Evolutionary conservation across 2,329 filamentous ascomycete genomes (phyloP).

Genomic region (Pseudogymnoascus sp.): DNA sequence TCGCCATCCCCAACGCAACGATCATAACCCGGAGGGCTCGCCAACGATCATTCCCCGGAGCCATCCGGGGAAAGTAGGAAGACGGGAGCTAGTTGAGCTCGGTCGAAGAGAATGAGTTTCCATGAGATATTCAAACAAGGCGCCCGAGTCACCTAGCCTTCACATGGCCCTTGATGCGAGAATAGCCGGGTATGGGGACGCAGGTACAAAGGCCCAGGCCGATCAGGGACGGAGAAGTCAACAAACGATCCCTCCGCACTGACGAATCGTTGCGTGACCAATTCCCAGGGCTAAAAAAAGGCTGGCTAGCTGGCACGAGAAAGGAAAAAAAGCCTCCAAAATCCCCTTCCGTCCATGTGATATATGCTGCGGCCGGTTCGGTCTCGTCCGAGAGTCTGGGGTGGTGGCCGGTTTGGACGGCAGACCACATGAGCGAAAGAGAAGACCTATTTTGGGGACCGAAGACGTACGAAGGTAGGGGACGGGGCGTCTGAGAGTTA

Average conservation of each 20-base stretch:
- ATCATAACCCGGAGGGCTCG: neutral
- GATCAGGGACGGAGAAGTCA: conserved; percentile 1
- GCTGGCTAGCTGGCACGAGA: too few relatives aligned
- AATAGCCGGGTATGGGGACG: neutral
- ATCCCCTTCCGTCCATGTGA: neutral
- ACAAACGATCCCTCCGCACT: neutral
- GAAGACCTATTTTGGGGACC: neutral
- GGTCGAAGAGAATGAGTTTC: neutral
- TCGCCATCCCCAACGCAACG: neutral
- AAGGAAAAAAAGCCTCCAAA: neutral
- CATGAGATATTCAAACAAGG: neutral
- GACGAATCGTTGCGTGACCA: neutral
- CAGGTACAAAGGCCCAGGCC: neutral
- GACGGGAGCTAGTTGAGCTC: neutral
- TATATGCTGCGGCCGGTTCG: neutral
- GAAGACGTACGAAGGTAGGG: neutral
- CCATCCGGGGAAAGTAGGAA: neutral
- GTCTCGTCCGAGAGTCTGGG: neutral
- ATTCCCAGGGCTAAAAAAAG: too few relatives aligned
- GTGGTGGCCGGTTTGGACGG: neutral
- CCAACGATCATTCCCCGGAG: neutral
- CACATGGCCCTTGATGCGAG: neutral
- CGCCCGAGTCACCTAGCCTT: neutral
- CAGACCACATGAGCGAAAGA: neutral
- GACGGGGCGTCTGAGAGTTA: neutral